These are phyloP conservation scores for Suillus americanus DNA, from an alignment of 768 basidiomycete species.

Conservation along the genomic window DNA sequence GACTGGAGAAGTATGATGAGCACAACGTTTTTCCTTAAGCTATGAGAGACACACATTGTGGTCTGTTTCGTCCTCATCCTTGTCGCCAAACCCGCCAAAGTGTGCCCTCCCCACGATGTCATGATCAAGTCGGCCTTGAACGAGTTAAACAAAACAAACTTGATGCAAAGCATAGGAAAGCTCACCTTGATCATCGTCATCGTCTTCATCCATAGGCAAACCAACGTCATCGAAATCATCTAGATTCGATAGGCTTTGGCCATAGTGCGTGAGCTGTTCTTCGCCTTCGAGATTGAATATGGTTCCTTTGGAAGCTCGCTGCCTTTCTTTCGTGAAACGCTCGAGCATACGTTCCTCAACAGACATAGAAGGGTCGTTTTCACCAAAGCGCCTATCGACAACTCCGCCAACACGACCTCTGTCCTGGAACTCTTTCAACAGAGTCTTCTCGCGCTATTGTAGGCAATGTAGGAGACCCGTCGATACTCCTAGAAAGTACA, in stretches of 20 bases:
- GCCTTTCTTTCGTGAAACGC: conserved; percentile 90
- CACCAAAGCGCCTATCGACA: conserved; percentile 93
- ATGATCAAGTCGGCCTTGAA: conserved; percentile 63
- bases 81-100: conserved; percentile 86
- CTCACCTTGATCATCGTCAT: conserved; percentile 45
- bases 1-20: conserved; percentile 46
- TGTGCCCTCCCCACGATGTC: conserved; percentile 68
- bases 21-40: neutral
- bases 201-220: conserved; percentile 51
- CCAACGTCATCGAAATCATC: conserved; percentile 82
- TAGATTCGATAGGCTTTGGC: conserved; percentile 79
- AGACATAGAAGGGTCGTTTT: conserved; percentile 90
- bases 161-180: neutral
- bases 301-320: conserved; percentile 70
- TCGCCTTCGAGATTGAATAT: conserved; percentile 92
- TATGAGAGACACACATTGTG: conserved; percentile 43
- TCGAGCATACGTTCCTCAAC: conserved; percentile 96
- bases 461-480: neutral
- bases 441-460: conserved; percentile 35
- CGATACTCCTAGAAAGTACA: neutral
- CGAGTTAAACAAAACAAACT: conserved; percentile 4
- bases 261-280: conserved; percentile 89
- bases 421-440: conserved; percentile 86
- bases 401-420: conserved; percentile 85
- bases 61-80: conserved; percentile 53